A percentile compares a stretch with the other conserved stretches of the same genome.
These are phyloP conservation scores for Aspergillus tanneri DNA, from an alignment of 2,329 filamentous ascomycete species.

Conservation along the genomic window DNA sequence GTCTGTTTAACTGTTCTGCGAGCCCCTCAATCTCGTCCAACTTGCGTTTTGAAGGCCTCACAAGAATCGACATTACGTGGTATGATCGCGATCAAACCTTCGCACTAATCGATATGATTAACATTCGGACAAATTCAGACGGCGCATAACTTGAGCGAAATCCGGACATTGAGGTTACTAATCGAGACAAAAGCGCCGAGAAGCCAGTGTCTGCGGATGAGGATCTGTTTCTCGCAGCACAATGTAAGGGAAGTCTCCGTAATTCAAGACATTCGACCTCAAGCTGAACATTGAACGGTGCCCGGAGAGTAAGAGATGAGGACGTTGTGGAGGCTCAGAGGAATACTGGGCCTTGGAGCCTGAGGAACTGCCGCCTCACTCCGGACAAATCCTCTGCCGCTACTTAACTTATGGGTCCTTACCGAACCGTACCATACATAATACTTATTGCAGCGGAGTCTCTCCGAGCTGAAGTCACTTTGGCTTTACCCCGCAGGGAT, in stretches of 20 bases:
- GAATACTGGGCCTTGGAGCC: conserved; percentile 9
- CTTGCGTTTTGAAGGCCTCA: conserved; percentile 35
- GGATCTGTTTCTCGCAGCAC: too few relatives aligned
- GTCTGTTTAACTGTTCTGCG: conserved; percentile 17
- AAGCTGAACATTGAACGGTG: too few relatives aligned
- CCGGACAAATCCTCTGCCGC: conserved; percentile 21
- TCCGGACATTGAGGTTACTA: background rate
- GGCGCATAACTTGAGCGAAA: background rate
- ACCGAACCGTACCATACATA: background rate
- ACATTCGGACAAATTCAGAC: background rate
- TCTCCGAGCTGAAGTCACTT: background rate
- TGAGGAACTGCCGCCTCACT: conserved; percentile 1
- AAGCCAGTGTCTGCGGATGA: too few relatives aligned
- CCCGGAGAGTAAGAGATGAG: too few relatives aligned
- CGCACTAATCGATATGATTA: background rate
- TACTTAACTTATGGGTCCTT: background rate
- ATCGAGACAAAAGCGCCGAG: background rate
- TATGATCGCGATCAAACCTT: background rate
- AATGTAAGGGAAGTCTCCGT: too few relatives aligned
- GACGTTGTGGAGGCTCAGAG: too few relatives aligned
- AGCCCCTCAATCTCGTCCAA: conserved; percentile 26
- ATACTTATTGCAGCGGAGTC: background rate
- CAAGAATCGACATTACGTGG: conserved; percentile 33
- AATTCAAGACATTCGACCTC: too few relatives aligned
- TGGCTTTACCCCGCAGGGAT: conserved; percentile 2